phyloP scores from a whole-genome alignment of 768 basidiomycete genomes.

The Mycena venus region DNA sequence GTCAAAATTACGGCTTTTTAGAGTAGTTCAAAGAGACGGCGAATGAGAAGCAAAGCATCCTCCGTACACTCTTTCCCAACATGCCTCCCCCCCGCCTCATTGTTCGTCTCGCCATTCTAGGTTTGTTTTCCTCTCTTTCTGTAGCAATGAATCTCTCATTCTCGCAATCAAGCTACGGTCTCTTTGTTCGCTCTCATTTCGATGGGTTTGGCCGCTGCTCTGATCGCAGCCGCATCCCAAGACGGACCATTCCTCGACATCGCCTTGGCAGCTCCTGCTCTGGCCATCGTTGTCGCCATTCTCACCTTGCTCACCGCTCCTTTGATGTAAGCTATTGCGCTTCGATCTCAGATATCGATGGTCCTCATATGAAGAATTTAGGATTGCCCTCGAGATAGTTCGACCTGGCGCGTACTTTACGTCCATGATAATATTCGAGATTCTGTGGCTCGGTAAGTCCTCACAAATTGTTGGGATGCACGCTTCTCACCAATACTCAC shows the following conservation, averaged over 20 bases:
- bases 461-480: not conserved
- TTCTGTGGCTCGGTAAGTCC: not conserved
- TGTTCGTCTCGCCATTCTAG: not conserved
- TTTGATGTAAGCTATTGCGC: not conserved
- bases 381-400: not conserved
- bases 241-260: not conserved
- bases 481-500: not conserved
- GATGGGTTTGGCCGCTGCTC: not conserved
- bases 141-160: not conserved
- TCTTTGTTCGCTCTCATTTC: not conserved
- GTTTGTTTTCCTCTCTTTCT: not conserved
- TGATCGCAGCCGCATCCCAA: not conserved
- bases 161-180: not conserved
- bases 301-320: not conserved
- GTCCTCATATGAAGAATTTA: not conserved
- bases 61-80: not conserved
- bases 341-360: not conserved
- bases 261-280: not conserved
- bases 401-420: not conserved
- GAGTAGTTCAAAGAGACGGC: not conserved
- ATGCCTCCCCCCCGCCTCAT: not conserved
- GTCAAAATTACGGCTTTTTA: not conserved
- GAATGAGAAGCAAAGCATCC: not conserved
- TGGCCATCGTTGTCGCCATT: not conserved
- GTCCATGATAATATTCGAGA: not conserved